A percentile compares a stretch with the other conserved stretches of the same genome.
phyloP scores from a whole-genome alignment of 1,284 basidiomycete genomes.

The Erythrobasidium hasegawianum region DNA sequence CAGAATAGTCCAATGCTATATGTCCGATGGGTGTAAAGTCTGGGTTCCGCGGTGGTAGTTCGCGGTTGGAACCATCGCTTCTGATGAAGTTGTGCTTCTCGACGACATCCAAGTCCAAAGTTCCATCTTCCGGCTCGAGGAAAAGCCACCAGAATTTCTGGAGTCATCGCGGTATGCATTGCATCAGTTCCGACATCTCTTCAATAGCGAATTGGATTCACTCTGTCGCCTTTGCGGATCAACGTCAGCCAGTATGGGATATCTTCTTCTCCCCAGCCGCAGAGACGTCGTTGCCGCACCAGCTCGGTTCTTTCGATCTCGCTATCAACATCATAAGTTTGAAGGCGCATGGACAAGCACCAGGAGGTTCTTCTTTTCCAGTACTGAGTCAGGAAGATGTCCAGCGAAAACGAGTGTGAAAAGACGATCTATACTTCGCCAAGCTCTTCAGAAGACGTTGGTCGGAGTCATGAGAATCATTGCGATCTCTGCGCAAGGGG shows the following conservation, averaged over 20 bases:
- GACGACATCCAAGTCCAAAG: background rate
- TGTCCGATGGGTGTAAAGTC: constrained; percentile 33
- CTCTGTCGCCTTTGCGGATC: constrained; percentile 26
- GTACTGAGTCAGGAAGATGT: too few species aligned
- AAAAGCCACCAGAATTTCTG: constrained; percentile 32
- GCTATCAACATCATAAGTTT: constrained; percentile 7
- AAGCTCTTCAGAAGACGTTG: too few species aligned
- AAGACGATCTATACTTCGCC: too few species aligned
- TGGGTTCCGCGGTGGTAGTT: constrained; percentile 11
- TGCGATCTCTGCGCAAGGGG: too few species aligned
- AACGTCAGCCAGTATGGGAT: constrained; percentile 13
- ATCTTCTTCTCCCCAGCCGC: constrained; percentile 25
- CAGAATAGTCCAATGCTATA: constrained; percentile 33
- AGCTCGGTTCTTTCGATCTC: constrained; percentile 13
- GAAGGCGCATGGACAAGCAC: constrained; percentile 4
- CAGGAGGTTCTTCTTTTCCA: too few species aligned
- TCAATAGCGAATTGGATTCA: background rate
- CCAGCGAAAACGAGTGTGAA: too few species aligned
- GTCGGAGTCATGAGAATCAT: too few species aligned
- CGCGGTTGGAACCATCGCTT: background rate
- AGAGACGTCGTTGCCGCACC: constrained; percentile 17
- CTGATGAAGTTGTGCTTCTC: background rate
- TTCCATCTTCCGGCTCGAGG: constrained; percentile 2
- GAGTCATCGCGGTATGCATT: background rate
- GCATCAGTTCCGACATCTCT: background rate